These are phyloP conservation scores for Astraeus odoratus DNA, from an alignment of 768 basidiomycete genomes.

Conservation along the genomic window DNA sequence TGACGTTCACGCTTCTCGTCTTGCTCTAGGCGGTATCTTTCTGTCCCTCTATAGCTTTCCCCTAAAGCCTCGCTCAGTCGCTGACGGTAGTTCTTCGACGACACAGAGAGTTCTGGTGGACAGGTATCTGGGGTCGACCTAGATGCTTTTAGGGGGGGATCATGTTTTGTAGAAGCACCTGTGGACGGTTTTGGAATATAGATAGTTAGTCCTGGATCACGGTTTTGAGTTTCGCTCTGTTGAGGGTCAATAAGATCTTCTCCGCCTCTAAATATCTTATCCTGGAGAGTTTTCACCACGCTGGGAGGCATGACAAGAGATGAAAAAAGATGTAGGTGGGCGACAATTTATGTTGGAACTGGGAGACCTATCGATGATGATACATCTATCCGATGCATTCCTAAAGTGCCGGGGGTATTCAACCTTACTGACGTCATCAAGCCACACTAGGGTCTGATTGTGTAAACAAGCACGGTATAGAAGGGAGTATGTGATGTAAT, in stretches of 20 bases:
- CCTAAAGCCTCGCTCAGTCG: slow-evolving; percentile 61
- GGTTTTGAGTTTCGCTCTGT: slow-evolving; percentile 14
- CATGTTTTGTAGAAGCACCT: slow-evolving; percentile 20
- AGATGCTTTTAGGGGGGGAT: slow-evolving; percentile 38
- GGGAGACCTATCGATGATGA: no score
- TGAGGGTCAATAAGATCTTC: slow-evolving; percentile 20
- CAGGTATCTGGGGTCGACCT: slow-evolving; percentile 29
- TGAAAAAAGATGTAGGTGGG: slow-evolving; percentile 5
- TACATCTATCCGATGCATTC: no score
- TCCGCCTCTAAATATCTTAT: slow-evolving; percentile 57
- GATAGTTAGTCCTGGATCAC: slow-evolving; percentile 47
- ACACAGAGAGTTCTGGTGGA: slow-evolving; percentile 9
- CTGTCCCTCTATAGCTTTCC: slow-evolving; percentile 67
- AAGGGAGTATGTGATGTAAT: slow-evolving; percentile 17
- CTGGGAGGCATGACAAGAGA: slow-evolving; percentile 34
- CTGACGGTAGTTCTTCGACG: slow-evolving; percentile 46
- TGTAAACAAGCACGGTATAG: no score
- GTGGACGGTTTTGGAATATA: slow-evolving; percentile 54
- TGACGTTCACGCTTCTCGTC: slow-evolving; percentile 74
- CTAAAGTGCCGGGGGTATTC: no score
- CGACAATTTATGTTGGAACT: background rate
- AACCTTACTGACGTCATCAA: no score
- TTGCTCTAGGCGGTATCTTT: slow-evolving; percentile 80
- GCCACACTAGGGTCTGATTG: no score
- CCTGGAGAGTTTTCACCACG: slow-evolving; percentile 59